A percentile compares a stretch with the other conserved stretches of the same genome.
Conservation (phyloP, 106 monocot genomes). For the Dendrobium nobile region DNA sequence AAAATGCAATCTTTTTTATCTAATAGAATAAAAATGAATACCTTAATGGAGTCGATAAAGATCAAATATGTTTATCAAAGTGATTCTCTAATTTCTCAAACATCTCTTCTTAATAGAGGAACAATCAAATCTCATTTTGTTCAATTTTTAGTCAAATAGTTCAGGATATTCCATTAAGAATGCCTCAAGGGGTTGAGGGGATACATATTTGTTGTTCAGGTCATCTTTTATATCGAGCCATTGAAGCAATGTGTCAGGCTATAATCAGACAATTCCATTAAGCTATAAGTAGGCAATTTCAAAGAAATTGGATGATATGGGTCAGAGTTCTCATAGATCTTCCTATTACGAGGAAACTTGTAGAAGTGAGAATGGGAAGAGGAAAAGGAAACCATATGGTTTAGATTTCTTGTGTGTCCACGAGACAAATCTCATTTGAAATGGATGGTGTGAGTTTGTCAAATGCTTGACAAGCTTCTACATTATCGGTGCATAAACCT, state of each 20-base stretch:
- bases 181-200: not conserved
- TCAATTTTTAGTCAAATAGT: slow-evolving; percentile 1
- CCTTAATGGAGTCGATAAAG: slow-evolving; percentile 5
- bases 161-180: not conserved
- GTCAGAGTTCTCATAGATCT: too few species aligned
- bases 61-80: slow-evolving; percentile 3
- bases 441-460: too few species aligned
- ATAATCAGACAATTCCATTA: too few species aligned
- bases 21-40: not conserved
- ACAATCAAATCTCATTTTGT: not conserved
- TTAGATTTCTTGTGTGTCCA: too few species aligned
- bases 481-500: too few species aligned
- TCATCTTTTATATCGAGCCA: not conserved
- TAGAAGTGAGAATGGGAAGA: too few species aligned
- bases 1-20: not conserved
- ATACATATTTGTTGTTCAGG: slow-evolving; percentile 6
- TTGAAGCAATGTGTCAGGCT: not conserved
- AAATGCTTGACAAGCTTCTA: too few species aligned
- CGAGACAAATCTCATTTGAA: too few species aligned
- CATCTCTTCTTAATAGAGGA: not conserved
- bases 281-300: too few species aligned
- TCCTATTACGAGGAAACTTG: too few species aligned
- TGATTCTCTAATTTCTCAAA: not conserved
- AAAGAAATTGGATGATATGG: too few species aligned
- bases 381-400: too few species aligned